These are phyloP conservation scores for Yamadazyma triangularis DNA, from an alignment of 1,139 yeast species.

Conservation along the genomic window DNA sequence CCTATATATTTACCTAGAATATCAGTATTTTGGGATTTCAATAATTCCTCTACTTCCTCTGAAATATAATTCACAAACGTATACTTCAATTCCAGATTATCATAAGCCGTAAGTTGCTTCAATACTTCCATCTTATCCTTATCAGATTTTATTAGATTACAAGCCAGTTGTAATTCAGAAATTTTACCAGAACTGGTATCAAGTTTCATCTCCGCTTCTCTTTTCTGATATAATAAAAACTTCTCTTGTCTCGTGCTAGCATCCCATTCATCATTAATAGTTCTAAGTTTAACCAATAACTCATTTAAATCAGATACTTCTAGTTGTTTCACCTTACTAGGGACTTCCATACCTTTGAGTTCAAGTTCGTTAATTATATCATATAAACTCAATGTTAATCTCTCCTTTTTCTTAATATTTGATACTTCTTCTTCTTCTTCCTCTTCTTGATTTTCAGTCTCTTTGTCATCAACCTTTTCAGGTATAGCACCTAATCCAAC, in stretches of 20 bases:
- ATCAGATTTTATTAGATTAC: background rate
- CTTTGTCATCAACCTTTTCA: slow-evolving; percentile 20
- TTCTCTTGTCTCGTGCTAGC: slow-evolving; percentile 16
- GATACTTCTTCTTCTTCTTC: slow-evolving; percentile 14
- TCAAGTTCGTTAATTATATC: slow-evolving; percentile 10
- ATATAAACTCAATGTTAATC: slow-evolving; percentile 22
- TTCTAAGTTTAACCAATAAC: slow-evolving; percentile 12
- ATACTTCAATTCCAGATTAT: slow-evolving; percentile 6
- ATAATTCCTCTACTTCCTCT: slow-evolving; percentile 2
- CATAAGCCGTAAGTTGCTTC: slow-evolving; percentile 3
- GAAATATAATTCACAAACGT: slow-evolving; percentile 7
- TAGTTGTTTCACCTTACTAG: slow-evolving; percentile 22
- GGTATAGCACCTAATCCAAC: slow-evolving; percentile 65
- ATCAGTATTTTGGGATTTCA: slow-evolving; percentile 3
- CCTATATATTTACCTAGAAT: slow-evolving; percentile 1
- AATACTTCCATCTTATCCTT: slow-evolving; percentile 1
- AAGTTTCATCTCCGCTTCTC: slow-evolving; percentile 6
- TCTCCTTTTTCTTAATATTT: slow-evolving; percentile 15
- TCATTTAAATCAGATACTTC: slow-evolving; percentile 7
- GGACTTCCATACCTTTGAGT: background rate
- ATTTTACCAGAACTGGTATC: slow-evolving; percentile 2
- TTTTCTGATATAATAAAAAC: slow-evolving; percentile 14
- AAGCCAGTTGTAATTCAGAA: slow-evolving; percentile 1
- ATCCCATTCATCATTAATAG: slow-evolving; percentile 15
- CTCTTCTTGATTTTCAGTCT: slow-evolving; percentile 10